Percentiles rank a stretch among this genome's conserved stretches.
Conservation (phyloP, 805 yeast genomes). For the Kluyveromyces siamensis region DNA sequence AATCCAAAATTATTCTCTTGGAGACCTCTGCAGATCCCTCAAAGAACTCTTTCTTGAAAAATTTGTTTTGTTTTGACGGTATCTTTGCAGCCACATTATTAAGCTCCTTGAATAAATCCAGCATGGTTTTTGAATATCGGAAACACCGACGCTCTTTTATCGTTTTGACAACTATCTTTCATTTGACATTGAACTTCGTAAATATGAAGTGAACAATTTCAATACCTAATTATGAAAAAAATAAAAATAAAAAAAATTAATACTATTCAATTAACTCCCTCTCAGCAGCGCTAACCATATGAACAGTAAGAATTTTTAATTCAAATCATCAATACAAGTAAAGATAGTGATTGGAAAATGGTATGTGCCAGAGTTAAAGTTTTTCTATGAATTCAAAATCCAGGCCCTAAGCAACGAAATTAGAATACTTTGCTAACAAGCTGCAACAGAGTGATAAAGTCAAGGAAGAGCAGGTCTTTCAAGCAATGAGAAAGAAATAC, state of each 20-base stretch:
- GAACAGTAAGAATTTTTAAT: no score
- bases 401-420: not conserved
- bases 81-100: not conserved
- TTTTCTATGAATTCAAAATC: no score
- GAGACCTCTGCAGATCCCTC: conserved; percentile 10
- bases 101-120: not conserved
- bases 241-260: not conserved
- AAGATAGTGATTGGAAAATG: not conserved
- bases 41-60: conserved; percentile 9
- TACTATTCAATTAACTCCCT: no score
- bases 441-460: conserved; percentile 50
- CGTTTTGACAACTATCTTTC: not conserved
- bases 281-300: no score
- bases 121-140: not conserved
- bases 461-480: conserved; percentile 49
- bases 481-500: conserved; percentile 49
- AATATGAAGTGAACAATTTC: not conserved
- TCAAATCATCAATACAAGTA: not conserved
- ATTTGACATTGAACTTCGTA: not conserved
- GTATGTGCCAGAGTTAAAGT: not conserved
- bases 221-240: not conserved
- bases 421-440: not conserved
- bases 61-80: conserved; percentile 1
- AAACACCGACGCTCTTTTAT: not conserved
- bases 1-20: conserved; percentile 8